phyloP scores from a whole-genome alignment of 2,329 filamentous ascomycete genomes.

The Bertia moriformis region DNA sequence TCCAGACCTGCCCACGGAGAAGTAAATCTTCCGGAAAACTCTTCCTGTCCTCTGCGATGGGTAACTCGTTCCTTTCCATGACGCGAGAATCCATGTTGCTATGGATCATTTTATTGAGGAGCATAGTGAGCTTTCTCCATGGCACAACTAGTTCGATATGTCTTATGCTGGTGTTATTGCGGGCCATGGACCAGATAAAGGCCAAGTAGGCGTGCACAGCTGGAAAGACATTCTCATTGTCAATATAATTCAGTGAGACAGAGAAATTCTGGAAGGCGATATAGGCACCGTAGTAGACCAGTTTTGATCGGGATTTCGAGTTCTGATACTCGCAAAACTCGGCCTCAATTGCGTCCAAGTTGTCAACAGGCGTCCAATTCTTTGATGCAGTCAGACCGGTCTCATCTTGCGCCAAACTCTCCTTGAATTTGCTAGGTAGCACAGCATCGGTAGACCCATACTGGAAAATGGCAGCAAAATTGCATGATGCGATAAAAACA shows the following conservation, averaged over 20 bases:
- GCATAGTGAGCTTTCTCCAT: not conserved
- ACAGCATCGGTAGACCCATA: not conserved
- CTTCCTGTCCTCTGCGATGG: not conserved
- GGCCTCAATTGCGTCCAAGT: not conserved
- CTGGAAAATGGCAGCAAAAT: not conserved
- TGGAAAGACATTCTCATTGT: not conserved
- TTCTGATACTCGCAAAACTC: too few species aligned
- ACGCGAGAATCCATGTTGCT: not conserved
- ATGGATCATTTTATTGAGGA: not conserved
- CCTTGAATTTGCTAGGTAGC: not conserved
- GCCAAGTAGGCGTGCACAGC: not conserved
- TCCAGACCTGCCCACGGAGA: not conserved
- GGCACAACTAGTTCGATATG: not conserved
- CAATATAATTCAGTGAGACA: not conserved
- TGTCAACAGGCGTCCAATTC: too few species aligned
- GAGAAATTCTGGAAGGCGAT: not conserved
- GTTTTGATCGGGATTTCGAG: too few species aligned
- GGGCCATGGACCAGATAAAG: not conserved
- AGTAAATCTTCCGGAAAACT: not conserved
- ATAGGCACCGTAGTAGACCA: too few species aligned
- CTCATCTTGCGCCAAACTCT: not conserved
- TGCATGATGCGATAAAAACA: not conserved
- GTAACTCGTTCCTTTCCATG: not conserved
- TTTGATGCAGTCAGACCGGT: not conserved
- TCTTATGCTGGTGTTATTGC: not conserved